A percentile compares a stretch with the other conserved stretches of the same genome.
phyloP scores from a whole-genome alignment of 2,329 filamentous ascomycete genomes.

The Fusarium proliferatum region DNA sequence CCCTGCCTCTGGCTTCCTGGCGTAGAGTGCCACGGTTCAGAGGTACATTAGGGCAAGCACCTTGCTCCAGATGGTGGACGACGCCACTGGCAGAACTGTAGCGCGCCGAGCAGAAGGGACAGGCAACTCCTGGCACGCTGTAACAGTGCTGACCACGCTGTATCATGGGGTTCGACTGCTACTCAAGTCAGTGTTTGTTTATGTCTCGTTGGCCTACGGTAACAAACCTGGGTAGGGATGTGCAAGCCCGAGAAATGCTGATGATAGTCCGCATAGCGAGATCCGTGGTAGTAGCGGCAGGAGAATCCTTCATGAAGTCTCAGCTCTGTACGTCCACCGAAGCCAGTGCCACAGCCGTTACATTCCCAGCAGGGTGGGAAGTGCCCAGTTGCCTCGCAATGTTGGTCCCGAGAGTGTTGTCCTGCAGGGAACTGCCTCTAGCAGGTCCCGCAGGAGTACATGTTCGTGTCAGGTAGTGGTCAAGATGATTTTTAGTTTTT shows the following conservation, averaged over 20 bases:
- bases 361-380: slow-evolving; percentile 41
- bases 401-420: slow-evolving; percentile 39
- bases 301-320: not conserved
- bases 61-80: slow-evolving; percentile 65
- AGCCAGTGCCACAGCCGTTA: slow-evolving; percentile 36
- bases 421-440: slow-evolving; percentile 38
- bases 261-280: too few species aligned
- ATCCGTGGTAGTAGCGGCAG: not conserved
- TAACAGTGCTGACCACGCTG: not conserved
- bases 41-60: slow-evolving; percentile 60
- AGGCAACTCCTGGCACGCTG: slow-evolving; percentile 48
- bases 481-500: fast-evolving
- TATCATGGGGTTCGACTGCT: not conserved
- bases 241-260: not conserved
- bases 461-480: fast-evolving
- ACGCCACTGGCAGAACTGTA: slow-evolving; percentile 65
- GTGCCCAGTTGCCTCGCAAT: slow-evolving; percentile 43
- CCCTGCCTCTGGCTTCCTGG: slow-evolving; percentile 55
- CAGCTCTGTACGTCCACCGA: not conserved
- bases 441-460: slow-evolving; percentile 45
- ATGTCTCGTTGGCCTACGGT: too few species aligned
- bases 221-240: slow-evolving; percentile 3
- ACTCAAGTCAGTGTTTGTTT: not conserved
- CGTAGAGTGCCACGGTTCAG: slow-evolving; percentile 63
- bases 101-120: slow-evolving; percentile 64